These are phyloP conservation scores for Colletotrichum sp. DNA, from an alignment of 2,329 filamentous ascomycete genomes.

Conservation along the genomic window DNA sequence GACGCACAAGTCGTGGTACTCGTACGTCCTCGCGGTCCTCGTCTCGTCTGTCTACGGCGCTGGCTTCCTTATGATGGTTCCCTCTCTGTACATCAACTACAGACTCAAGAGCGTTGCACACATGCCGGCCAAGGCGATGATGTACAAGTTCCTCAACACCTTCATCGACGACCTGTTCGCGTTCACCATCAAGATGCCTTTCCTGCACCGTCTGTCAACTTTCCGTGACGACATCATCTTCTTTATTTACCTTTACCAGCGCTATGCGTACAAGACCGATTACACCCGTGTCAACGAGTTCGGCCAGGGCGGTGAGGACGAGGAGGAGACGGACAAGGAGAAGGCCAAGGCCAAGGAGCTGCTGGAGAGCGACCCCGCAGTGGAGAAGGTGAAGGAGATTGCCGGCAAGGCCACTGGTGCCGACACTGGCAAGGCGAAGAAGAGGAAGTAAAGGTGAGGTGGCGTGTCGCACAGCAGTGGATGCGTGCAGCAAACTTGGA, in stretches of 20 bases:
- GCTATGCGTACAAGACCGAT: slow-evolving; percentile 90
- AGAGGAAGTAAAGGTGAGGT: slow-evolving; percentile 39
- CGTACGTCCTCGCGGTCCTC: slow-evolving; percentile 91
- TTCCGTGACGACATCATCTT: slow-evolving; percentile 97
- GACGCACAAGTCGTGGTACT: slow-evolving; percentile 97
- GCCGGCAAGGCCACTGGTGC: slow-evolving; percentile 53
- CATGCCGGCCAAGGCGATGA: slow-evolving; percentile 96
- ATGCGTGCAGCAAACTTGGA: neutral
- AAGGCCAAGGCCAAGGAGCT: slow-evolving; percentile 37
- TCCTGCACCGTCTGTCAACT: slow-evolving; percentile 89
- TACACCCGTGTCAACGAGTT: slow-evolving; percentile 96
- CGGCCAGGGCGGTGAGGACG: slow-evolving; percentile 95
- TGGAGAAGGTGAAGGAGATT: slow-evolving; percentile 30
- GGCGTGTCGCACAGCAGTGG: neutral
- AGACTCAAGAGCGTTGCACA: slow-evolving; percentile 93
- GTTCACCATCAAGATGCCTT: slow-evolving; percentile 99
- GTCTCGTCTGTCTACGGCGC: slow-evolving; percentile 98
- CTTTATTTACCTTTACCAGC: slow-evolving; percentile 96
- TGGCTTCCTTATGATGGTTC: slow-evolving; percentile 99
- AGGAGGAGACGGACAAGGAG: slow-evolving; percentile 54
- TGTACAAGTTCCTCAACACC: slow-evolving; percentile 97
- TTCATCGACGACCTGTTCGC: slow-evolving; percentile 99
- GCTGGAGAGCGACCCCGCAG: slow-evolving; percentile 39
- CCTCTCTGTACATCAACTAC: slow-evolving; percentile 98
- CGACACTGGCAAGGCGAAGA: slow-evolving; percentile 50